Conservation (phyloP, 1,284 basidiomycete species). For the Boletus smithii region DNA sequence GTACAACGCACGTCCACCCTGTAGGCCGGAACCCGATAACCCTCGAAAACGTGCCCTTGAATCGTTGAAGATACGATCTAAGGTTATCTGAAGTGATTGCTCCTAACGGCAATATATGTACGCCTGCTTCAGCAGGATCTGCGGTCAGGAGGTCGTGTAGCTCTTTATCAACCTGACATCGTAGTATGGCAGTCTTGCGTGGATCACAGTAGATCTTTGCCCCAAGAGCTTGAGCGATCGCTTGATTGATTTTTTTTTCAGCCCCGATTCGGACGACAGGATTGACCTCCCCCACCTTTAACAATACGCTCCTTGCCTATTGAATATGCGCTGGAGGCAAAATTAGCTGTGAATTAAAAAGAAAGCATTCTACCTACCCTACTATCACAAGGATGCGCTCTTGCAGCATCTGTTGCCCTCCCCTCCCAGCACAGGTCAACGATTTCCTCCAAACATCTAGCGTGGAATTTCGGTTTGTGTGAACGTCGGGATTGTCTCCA, state of each 20-base stretch:
- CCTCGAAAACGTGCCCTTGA: slow-evolving; percentile 70
- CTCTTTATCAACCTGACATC: slow-evolving; percentile 80
- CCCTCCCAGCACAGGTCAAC: slow-evolving; percentile 32
- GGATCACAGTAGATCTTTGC: slow-evolving; percentile 91
- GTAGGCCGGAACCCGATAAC: slow-evolving; percentile 88
- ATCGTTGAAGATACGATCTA: slow-evolving; percentile 73
- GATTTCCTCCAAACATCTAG: slow-evolving; percentile 42
- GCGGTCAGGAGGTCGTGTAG: slow-evolving; percentile 76
- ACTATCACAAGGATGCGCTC: slow-evolving; percentile 71
- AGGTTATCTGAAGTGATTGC: slow-evolving; percentile 79
- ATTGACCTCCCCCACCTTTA: slow-evolving; percentile 58
- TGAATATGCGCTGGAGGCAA: slow-evolving; percentile 74
- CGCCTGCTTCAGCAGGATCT: slow-evolving; percentile 73
- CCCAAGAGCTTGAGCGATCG: slow-evolving; percentile 77
- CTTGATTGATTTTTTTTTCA: slow-evolving; percentile 38
- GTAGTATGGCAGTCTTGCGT: slow-evolving; percentile 76
- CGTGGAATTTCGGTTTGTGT: slow-evolving; percentile 20
- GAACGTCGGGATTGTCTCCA: slow-evolving; percentile 24
- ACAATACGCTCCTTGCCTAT: slow-evolving; percentile 98
- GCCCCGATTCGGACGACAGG: background rate
- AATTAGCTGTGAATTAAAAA: slow-evolving; percentile 1
- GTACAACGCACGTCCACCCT: slow-evolving; percentile 83
- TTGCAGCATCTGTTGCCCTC: slow-evolving; percentile 29
- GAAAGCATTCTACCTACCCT: slow-evolving; percentile 51
- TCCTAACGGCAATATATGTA: slow-evolving; percentile 84